A percentile compares a stretch with the other conserved stretches of the same genome.
phyloP scores from a whole-genome alignment of 2,329 filamentous ascomycete species.

The Talaromyces sp. region DNA sequence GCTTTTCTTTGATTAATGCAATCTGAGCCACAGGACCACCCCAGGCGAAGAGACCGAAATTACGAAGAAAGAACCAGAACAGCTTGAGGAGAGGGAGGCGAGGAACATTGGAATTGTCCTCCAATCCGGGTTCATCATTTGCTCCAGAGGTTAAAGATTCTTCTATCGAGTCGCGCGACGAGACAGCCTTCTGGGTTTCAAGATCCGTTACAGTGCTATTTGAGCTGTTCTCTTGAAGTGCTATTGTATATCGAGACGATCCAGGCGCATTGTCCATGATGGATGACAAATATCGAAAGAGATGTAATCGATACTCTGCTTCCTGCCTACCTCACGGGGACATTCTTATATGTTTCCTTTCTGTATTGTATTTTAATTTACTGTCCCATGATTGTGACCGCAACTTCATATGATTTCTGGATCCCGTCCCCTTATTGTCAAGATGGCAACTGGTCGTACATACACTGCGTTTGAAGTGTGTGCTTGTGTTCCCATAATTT shows the following conservation, averaged over 20 bases:
- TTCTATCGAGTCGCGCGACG: not conserved
- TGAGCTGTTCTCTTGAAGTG: not conserved
- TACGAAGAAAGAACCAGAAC: conserved; percentile 39
- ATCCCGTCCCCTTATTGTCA: not conserved
- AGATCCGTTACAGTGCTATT: not conserved
- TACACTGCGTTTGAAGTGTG: not conserved
- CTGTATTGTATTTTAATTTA: no score
- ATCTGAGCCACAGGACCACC: conserved; percentile 36
- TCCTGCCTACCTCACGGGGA: not conserved
- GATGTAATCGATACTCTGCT: not conserved
- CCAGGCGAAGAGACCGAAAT: conserved; percentile 37
- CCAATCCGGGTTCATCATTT: not conserved
- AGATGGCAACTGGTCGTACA: not conserved
- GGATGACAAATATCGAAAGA: not conserved
- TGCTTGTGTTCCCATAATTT: not conserved
- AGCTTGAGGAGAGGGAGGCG: conserved; percentile 27
- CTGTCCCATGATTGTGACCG: no score
- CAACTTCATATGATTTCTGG: not conserved
- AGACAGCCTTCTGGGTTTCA: not conserved
- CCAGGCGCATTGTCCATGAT: not conserved
- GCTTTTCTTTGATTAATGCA: conserved; percentile 34
- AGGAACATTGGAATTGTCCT: conserved; percentile 32
- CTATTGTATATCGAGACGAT: not conserved
- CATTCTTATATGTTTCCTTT: not conserved
- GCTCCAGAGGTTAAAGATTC: not conserved